Evolutionary conservation across 148 eudicot species (phyloP), one percentile per base, ranked within the genome.

Genomic region (Dysphania ambrosioides): DNA sequence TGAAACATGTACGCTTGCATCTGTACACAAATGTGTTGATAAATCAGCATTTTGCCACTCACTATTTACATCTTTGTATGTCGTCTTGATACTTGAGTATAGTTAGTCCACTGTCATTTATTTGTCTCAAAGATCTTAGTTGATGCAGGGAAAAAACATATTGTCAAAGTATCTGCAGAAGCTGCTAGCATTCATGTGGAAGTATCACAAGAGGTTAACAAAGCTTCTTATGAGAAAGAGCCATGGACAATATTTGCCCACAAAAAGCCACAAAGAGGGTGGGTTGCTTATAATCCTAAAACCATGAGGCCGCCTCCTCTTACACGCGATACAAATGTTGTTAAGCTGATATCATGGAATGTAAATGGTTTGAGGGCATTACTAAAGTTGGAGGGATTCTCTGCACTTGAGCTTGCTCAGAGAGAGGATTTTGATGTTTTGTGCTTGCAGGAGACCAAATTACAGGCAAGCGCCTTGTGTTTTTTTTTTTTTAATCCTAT

Each of bases 401-500:
- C 92, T 66, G 91, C 85, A 23, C 82, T 88, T 75, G 81, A 90
- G 84, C 96, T 94, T 78, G 93, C 98, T 26, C 81, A 88, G 66
- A 86, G 99, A 79, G 99, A 95, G 79, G 86, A 88, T 80, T 95
- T 95, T 79, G 99, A 95, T 84, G 85, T 95, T 30, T 74, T 95
- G 73, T 95, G 99, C 86, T 84, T 95, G 86, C 99, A 95, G 82
- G 99, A 95, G 87, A 95, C 99, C 69, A 95, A 95, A 81, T 63
- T 95, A 38, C 97, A 95, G 96, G 99, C 72, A 72, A 76, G 77
- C 59, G n/a, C 8, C 34, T 18, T 7, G 0, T 53, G 2, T n/a
- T 29, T 67, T 27, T 38, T 21, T 41, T 66, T 26, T 19, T 57
- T 27, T 38, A 30, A 31, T 71, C 8, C 9, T 49, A 3, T 19